A percentile compares a stretch with the other conserved stretches of the same genome.
Conservation (phyloP, 805 yeast genomes). For the Gaillardinia entomophila region DNA sequence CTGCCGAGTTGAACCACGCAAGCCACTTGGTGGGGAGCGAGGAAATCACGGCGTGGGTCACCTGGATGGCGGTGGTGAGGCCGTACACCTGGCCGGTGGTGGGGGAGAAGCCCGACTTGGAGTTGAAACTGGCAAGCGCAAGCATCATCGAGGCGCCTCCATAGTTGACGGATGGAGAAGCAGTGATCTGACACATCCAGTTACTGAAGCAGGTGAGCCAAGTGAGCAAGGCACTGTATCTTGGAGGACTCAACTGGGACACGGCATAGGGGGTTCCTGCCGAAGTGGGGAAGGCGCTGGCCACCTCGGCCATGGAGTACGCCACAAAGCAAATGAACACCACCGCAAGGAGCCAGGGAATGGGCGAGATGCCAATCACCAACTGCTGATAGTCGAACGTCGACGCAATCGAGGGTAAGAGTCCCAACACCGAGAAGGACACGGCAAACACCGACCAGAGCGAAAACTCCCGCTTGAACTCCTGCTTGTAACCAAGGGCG, state of each 20-base stretch:
- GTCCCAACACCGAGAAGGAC: conserved; percentile 58
- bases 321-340: conserved; percentile 54
- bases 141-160: conserved; percentile 52
- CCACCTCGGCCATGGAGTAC: conserved; percentile 57
- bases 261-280: conserved; percentile 70
- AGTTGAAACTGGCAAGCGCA: conserved; percentile 40
- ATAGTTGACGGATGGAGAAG: conserved; percentile 55
- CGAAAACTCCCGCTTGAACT: conserved; percentile 53
- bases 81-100: conserved; percentile 47
- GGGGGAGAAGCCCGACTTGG: conserved; percentile 33
- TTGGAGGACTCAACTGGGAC: conserved; percentile 53
- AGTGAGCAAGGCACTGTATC: conserved; percentile 46
- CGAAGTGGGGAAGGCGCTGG: conserved; percentile 61
- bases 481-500: conserved; percentile 60
- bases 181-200: conserved; percentile 60
- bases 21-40: conserved; percentile 51
- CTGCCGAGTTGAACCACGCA: conserved; percentile 45
- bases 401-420: conserved; percentile 61
- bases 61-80: conserved; percentile 46
- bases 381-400: conserved; percentile 56
- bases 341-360: conserved; percentile 56
- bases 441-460: conserved; percentile 56
- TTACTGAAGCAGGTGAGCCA: conserved; percentile 64
- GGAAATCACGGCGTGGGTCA: conserved; percentile 42
- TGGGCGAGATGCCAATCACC: conserved; percentile 57